A percentile compares a stretch with the other conserved stretches of the same genome.
These are phyloP conservation scores for Aphanomyces stellatus DNA, from an alignment of 352 stramenopile species.

Conservation along the genomic window DNA sequence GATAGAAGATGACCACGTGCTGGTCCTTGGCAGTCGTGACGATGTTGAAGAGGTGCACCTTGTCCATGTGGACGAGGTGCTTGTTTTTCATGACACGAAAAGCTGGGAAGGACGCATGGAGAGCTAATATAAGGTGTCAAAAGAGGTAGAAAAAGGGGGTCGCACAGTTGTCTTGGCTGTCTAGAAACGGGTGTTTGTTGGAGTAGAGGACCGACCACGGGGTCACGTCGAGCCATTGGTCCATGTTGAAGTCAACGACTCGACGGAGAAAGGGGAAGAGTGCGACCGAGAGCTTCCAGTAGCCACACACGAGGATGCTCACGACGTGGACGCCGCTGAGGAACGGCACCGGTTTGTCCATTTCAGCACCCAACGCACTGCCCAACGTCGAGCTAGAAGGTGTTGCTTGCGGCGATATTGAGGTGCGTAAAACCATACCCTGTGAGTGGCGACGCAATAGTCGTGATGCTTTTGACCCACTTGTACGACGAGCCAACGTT, in stretches of 20 bases:
- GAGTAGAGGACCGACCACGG: constrained; percentile 17
- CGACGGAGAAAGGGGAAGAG: constrained; percentile 34
- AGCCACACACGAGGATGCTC: constrained; percentile 30
- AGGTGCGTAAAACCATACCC: no score
- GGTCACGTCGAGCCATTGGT: constrained; percentile 34
- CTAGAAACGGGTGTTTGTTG: constrained; percentile 17
- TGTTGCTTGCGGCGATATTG: no score
- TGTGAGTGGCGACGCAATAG: constrained; percentile 46
- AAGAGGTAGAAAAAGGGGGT: not conserved
- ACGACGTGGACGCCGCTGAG: constrained; percentile 35
- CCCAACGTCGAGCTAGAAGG: constrained; percentile 34
- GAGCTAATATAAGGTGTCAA: constrained; percentile 18
- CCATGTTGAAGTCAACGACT: constrained; percentile 44
- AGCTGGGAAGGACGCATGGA: constrained; percentile 44
- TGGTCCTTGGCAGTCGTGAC: constrained; percentile 41
- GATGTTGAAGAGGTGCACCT: constrained; percentile 57
- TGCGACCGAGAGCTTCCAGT: constrained; percentile 32
- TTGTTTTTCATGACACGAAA: constrained; percentile 42
- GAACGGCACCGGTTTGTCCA: constrained; percentile 26
- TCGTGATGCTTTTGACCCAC: constrained; percentile 56
- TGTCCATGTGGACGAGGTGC: constrained; percentile 31
- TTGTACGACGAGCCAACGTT: constrained; percentile 36
- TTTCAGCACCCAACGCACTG: constrained; percentile 35
- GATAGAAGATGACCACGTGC: no score
- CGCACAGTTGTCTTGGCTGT: constrained; percentile 25